phyloP scores from a whole-genome alignment of 2,329 filamentous ascomycete species.

The Endothia cerciana region DNA sequence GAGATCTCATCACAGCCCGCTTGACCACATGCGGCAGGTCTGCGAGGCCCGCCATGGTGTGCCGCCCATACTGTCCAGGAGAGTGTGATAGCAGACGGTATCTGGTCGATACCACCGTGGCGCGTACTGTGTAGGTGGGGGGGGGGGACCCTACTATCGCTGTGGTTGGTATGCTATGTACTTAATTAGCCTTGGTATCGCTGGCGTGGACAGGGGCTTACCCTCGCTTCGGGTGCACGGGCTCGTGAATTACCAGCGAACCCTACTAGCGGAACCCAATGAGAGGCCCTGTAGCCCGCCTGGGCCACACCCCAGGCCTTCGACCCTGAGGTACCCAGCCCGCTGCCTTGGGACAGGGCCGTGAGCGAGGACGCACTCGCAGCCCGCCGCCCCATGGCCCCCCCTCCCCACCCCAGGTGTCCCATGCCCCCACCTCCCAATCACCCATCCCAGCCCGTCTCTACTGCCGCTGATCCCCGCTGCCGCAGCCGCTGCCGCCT shows the following conservation, averaged over 20 bases:
- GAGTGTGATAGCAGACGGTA: not conserved
- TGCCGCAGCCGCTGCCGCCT: not conserved
- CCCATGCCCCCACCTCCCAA: not conserved
- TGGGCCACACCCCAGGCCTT: not conserved
- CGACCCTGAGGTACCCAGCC: constrained; percentile 3
- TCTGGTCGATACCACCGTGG: not conserved
- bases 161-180: too few species aligned
- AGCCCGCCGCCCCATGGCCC: not conserved
- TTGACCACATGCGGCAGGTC: not conserved
- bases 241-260: not conserved
- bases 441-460: not conserved
- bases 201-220: not conserved
- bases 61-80: too few species aligned
- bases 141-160: too few species aligned
- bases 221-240: constrained; percentile 2
- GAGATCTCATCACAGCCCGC: not conserved
- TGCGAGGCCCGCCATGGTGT: not conserved
- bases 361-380: not conserved
- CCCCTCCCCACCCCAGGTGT: too few species aligned
- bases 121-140: not conserved
- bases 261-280: constrained; percentile 15
- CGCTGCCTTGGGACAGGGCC: constrained; percentile 6
- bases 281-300: not conserved
- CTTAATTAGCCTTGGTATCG: too few species aligned
- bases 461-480: not conserved